phyloP scores from a whole-genome alignment of 2,329 filamentous ascomycete species.

The Colletotrichum kahawae region DNA sequence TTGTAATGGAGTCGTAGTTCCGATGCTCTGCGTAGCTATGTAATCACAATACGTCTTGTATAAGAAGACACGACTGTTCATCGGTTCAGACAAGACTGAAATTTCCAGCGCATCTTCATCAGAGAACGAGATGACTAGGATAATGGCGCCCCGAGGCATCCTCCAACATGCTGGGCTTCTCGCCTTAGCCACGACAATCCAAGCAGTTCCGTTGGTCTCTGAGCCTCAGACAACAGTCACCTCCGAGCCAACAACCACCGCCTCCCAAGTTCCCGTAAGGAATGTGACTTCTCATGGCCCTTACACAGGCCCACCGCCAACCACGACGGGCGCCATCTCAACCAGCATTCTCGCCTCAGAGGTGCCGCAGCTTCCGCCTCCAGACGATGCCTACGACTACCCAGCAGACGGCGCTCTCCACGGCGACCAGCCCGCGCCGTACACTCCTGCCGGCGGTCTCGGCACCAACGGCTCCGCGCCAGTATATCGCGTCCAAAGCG shows the following conservation, averaged over 20 bases:
- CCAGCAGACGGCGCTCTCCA: conserved; percentile 73
- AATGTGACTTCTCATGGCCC: conserved; percentile 73
- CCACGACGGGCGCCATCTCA: conserved; percentile 72
- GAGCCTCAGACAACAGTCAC: conserved; percentile 38
- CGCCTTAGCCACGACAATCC: conserved; percentile 20
- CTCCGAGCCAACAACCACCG: conserved; percentile 31
- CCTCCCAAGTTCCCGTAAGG: conserved; percentile 41
- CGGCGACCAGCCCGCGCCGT: conserved; percentile 72
- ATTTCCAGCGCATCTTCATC: not conserved
- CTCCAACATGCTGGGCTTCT: conserved; percentile 19
- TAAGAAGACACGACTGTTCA: not conserved
- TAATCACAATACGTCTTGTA: not conserved
- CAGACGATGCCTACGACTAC: conserved; percentile 70
- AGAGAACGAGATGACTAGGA: not conserved
- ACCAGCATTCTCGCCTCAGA: conserved; percentile 61
- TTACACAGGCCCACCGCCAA: conserved; percentile 66
- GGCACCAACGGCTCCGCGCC: conserved; percentile 80
- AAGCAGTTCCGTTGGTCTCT: conserved; percentile 39
- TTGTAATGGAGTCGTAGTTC: not conserved
- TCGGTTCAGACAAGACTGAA: rapidly evolving
- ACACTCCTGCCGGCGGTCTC: conserved; percentile 73
- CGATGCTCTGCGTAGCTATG: not conserved
- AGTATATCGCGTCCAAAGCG: conserved; percentile 78
- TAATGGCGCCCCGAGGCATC: conserved; percentile 1
- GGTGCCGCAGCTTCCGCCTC: conserved; percentile 62